phyloP scores from a whole-genome alignment of 257 asterid genomes.

The Leptodermis oblonga region DNA sequence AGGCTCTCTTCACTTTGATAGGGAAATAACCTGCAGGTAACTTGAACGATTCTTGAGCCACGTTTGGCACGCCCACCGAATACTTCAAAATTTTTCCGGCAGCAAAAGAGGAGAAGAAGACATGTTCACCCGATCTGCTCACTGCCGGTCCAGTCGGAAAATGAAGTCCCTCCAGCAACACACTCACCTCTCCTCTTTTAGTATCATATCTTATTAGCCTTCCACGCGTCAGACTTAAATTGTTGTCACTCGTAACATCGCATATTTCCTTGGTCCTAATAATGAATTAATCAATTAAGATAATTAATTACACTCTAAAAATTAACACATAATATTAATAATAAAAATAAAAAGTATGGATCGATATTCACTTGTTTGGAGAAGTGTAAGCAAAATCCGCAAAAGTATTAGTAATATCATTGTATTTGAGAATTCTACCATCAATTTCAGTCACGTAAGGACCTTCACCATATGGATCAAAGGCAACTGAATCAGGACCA shows the following conservation, averaged over 20 bases:
- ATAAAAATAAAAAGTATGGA: no score
- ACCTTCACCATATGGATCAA: no score
- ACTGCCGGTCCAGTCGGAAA: not conserved
- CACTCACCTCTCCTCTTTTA: not conserved
- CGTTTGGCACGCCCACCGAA: not conserved
- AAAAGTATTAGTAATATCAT: constrained; percentile 36
- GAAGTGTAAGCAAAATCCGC: constrained; percentile 40
- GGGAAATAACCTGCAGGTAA: not conserved
- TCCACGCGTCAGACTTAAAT: constrained; percentile 27
- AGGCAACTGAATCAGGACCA: no score
- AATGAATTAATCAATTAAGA: no score
- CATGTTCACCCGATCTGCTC: not conserved
- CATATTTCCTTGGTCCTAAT: constrained; percentile 37
- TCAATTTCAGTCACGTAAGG: no score
- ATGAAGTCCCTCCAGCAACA: not conserved
- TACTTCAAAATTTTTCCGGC: not conserved
- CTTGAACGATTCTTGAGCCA: not conserved
- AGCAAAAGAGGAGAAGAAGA: not conserved
- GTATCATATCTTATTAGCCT: constrained; percentile 18
- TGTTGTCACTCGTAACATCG: constrained; percentile 27
- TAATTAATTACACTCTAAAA: no score
- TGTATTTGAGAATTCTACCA: no score
- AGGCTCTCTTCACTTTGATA: constrained; percentile 2
- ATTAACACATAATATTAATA: no score
- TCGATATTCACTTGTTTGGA: constrained; percentile 33